Evolutionary conservation across 1,284 basidiomycete genomes (phyloP), one percentile per base, ranked within the genome.

Genomic region (Sporisorium scitamineum): DNA sequence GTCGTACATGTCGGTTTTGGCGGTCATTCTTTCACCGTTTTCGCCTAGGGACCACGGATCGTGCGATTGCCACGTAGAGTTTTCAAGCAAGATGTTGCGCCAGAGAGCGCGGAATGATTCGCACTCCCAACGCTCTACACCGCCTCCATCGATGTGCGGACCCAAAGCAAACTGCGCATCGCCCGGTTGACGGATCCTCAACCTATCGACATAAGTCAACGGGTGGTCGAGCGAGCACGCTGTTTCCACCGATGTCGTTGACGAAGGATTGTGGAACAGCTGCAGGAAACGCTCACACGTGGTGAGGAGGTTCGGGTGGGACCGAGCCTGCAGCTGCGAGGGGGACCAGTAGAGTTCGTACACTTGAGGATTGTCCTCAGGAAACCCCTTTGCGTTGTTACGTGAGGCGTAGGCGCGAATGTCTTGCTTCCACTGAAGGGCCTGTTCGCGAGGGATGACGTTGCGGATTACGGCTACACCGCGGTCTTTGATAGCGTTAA

Each of bases 61-160:
- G 72, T 90, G 78, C 41, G 22, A 20, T 7, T 47, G 88, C 47
- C 86, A 82, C 56, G 87, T 86, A 0, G 11, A 13, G 0, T 80
- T 81, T 10, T 92, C 92, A 16, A 85, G 65, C 2, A 93, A 82
- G 54, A 93, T 90, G 14, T 86, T 79, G 4, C 74, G 48, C 84
- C 90, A 93, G 24, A 90, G 90, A 1, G 76, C 80, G n/a, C 90
- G 86, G 80, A 90, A 92, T 1, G 83, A 86, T 0, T 87, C 85
- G 82, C 93, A 92, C 84, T 94, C 92, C 92, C 93, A 94, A 0
- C 91, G 86, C 85, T 94, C 92, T 29, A 93, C 86, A 5, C 89
- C 88, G 0, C 92, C 92, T 0, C 91, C 91, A 80, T 94, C 93
- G 52, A 92, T 88, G 79, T 94, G 92, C 5, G 92, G 90, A 0